Evolutionary conservation across 352 stramenopile genomes (phyloP).

Genomic region (Phytophthora quininea): DNA sequence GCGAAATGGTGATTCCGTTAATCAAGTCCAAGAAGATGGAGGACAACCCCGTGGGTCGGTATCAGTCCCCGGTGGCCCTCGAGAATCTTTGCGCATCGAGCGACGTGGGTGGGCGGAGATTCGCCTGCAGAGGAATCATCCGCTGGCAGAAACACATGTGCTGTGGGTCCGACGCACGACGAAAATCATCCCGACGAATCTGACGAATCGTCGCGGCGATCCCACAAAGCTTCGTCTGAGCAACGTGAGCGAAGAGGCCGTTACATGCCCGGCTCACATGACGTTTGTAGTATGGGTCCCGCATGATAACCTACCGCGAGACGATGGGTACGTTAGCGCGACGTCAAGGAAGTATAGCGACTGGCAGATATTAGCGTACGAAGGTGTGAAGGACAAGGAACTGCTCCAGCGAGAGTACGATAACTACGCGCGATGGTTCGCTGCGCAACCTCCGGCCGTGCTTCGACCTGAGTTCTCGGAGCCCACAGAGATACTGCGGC

Average conservation of each 20-base stretch:
- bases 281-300: background rate
- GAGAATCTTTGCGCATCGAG: background rate
- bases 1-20: background rate
- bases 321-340: background rate
- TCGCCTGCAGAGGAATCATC: background rate
- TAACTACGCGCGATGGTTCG: background rate
- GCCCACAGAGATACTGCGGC: background rate
- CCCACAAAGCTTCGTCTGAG: background rate
- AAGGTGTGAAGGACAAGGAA: background rate
- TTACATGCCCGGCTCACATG: background rate
- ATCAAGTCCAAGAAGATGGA: background rate
- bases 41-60: background rate
- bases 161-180: background rate
- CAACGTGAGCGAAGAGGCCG: background rate
- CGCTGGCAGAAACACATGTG: background rate
- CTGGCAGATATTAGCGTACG: background rate
- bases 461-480: background rate
- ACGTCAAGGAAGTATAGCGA: background rate
- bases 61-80: background rate
- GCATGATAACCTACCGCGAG: background rate
- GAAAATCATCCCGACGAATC: background rate
- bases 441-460: background rate
- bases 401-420: background rate
- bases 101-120: background rate
- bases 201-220: background rate